These are phyloP conservation scores for Pythium aristosporum DNA, from an alignment of 352 stramenopile genomes.

Conservation along the genomic window DNA sequence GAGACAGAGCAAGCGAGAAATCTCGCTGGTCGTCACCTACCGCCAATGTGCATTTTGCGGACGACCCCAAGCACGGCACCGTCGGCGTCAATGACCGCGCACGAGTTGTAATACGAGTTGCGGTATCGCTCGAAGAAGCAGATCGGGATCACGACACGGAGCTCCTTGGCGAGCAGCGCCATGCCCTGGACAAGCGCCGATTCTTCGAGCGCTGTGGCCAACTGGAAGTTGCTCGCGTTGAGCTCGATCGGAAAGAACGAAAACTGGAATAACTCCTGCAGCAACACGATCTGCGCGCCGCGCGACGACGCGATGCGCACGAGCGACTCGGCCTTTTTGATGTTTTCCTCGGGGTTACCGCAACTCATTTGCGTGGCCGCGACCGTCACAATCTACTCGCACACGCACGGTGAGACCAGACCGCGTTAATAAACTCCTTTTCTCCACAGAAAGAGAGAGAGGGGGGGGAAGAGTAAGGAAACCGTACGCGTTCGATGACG, in stretches of 20 bases:
- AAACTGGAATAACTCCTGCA: slow-evolving; percentile 92
- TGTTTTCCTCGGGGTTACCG: slow-evolving; percentile 85
- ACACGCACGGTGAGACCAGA: too few species aligned
- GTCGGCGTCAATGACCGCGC: slow-evolving; percentile 90
- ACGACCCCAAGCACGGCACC: slow-evolving; percentile 80
- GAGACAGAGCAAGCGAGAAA: background rate
- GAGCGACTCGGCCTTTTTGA: slow-evolving; percentile 89
- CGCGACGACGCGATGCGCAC: slow-evolving; percentile 86
- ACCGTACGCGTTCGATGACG: slow-evolving; percentile 53
- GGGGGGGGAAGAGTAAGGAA: background rate
- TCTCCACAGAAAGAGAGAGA: background rate
- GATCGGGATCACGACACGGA: slow-evolving; percentile 90
- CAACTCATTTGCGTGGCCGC: slow-evolving; percentile 89
- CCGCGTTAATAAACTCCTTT: too few species aligned
- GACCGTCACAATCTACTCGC: slow-evolving; percentile 71
- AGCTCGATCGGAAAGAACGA: slow-evolving; percentile 92
- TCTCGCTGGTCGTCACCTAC: slow-evolving; percentile 25
- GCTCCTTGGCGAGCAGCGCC: slow-evolving; percentile 86
- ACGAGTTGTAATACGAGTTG: slow-evolving; percentile 93
- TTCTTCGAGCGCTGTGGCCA: slow-evolving; percentile 82
- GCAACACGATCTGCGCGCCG: slow-evolving; percentile 86
- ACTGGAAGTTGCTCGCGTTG: slow-evolving; percentile 84
- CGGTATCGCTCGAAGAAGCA: slow-evolving; percentile 91
- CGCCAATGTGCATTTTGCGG: slow-evolving; percentile 91
- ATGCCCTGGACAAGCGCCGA: slow-evolving; percentile 87